phyloP scores from a whole-genome alignment of 2,329 filamentous ascomycete species.

The Bipolaris sorokiniana region DNA sequence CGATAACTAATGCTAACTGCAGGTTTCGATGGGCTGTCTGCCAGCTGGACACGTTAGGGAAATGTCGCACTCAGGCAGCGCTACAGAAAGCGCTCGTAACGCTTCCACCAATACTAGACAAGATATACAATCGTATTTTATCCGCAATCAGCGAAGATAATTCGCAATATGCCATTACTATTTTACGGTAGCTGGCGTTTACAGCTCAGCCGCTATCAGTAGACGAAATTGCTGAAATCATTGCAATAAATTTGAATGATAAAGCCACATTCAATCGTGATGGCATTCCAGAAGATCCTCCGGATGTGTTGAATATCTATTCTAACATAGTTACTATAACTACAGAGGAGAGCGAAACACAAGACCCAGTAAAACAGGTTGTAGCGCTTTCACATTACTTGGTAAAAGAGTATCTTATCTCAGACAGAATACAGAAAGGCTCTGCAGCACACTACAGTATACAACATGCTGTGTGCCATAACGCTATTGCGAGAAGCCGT shows the following conservation, averaged over 20 bases:
- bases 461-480: slow-evolving; percentile 28
- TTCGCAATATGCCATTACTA: slow-evolving; percentile 22
- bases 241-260: slow-evolving; percentile 34
- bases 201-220: slow-evolving; percentile 28
- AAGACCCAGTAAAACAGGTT: slow-evolving; percentile 6
- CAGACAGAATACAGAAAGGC: slow-evolving; percentile 32
- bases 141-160: slow-evolving; percentile 20
- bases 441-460: slow-evolving; percentile 31
- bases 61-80: slow-evolving; percentile 27
- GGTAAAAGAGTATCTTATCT: slow-evolving; percentile 46
- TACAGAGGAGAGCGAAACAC: slow-evolving; percentile 3
- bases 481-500: slow-evolving; percentile 29
- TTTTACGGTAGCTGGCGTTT: slow-evolving; percentile 36
- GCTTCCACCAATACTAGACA: slow-evolving; percentile 32
- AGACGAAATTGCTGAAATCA: slow-evolving; percentile 32
- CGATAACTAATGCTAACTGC: slow-evolving; percentile 7
- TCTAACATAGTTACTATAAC: slow-evolving; percentile 40
- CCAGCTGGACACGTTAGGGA: slow-evolving; percentile 31
- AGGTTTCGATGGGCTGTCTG: slow-evolving; percentile 40
- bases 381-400: slow-evolving; percentile 43
- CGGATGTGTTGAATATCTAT: slow-evolving; percentile 40
- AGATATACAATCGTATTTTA: slow-evolving; percentile 40
- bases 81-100: slow-evolving; percentile 27
- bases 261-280: slow-evolving; percentile 42
- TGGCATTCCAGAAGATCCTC: slow-evolving; percentile 44